Base-by-base conservation (phyloP, 2,329 filamentous ascomycete genomes). In the Colletotrichum cereale region DNA sequence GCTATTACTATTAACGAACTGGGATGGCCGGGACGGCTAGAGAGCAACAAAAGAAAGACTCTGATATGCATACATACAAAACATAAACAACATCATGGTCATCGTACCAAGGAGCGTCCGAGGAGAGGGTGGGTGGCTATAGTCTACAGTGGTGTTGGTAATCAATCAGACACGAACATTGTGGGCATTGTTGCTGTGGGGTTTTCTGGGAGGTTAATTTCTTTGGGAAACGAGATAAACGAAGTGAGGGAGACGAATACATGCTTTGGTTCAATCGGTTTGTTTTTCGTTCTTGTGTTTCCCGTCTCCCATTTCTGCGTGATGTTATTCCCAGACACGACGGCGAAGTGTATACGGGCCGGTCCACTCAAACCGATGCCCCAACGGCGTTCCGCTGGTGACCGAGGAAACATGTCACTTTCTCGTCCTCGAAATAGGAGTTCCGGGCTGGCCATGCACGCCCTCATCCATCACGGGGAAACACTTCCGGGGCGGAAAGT, bases 1-100 rank as follows among this genome's bases (percentile, higher is more conserved):
- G 36, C 52, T n/a, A 34, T 53, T 38, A 53, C 34, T 24, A 63
- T 31, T 63, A 55, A 63, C 61, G 61, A 63, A 42, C 34, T 26
- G 26, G 48, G 36, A 42, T 36, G 47, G n/a, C 14, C 26, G 61
- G 61, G 26, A 55, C 34, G 61, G 38, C 44, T 26, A 44, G 48
- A 55, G 26, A 52, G 44, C n/a, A 48, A 52, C 42, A 62, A 50
- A 50, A 40, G 24, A 26, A 52, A 40, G 31, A 52, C 31, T 52
- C 31, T 21, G 34, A 48, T n/a, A 48, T 36, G 47, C 47, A 62
- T 48, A 52, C 44, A 38, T 31, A 40, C 44, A 52, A 50, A 21
- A 21, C 60, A 40, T 50, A 52, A 26, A 50, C 44, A 31, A 60
- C 29, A 26, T 8, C 18, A 26, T 18, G 38, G 42, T 60, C 42